Conservation (phyloP, 148 eudicot genomes). For the Polygonum maritimum region DNA sequence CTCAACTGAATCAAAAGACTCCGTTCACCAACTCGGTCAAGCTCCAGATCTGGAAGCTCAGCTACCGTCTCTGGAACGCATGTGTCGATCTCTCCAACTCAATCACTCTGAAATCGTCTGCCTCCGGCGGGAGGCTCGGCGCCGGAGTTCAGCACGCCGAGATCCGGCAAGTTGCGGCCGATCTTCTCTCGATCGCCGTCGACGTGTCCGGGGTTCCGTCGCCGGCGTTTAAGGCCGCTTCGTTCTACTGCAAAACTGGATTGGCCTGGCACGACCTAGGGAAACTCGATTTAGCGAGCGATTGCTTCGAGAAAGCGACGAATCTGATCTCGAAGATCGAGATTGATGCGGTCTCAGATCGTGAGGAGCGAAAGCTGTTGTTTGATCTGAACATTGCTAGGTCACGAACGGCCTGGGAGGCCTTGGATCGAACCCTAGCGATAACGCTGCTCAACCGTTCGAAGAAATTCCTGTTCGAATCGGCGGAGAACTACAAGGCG, state of each 20-base stretch:
- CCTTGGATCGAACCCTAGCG: conserved; percentile 50
- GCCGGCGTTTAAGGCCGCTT: conserved; percentile 52
- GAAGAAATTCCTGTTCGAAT: conserved; percentile 49
- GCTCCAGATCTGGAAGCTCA: conserved; percentile 76
- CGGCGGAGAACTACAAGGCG: conserved; percentile 35
- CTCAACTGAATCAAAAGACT: conserved; percentile 38
- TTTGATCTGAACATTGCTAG: conserved; percentile 70
- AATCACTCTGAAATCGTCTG: conserved; percentile 14
- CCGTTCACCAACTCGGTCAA: conserved; percentile 59
- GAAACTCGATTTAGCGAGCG: conserved; percentile 50
- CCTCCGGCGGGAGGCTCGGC: conserved; percentile 15
- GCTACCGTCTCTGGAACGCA: conserved; percentile 84
- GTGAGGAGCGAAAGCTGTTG: conserved; percentile 60
- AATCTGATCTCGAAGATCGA: conserved; percentile 52
- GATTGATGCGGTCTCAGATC: conserved; percentile 31
- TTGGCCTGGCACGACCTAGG: conserved; percentile 56
- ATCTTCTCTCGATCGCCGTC: conserved; percentile 41
- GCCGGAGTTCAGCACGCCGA: conserved; percentile 39
- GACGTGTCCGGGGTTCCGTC: conserved; percentile 75
- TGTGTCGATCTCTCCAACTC: conserved; percentile 74
- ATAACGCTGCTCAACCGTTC: conserved; percentile 63
- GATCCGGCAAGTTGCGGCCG: conserved; percentile 64
- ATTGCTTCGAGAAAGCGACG: conserved; percentile 80
- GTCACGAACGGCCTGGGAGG: conserved; percentile 78
- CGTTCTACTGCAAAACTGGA: conserved; percentile 79